Percentiles rank a stretch among this genome's conserved stretches.
Conservation (phyloP, 2,329 filamentous ascomycete species). For the Alternaria brassicae region DNA sequence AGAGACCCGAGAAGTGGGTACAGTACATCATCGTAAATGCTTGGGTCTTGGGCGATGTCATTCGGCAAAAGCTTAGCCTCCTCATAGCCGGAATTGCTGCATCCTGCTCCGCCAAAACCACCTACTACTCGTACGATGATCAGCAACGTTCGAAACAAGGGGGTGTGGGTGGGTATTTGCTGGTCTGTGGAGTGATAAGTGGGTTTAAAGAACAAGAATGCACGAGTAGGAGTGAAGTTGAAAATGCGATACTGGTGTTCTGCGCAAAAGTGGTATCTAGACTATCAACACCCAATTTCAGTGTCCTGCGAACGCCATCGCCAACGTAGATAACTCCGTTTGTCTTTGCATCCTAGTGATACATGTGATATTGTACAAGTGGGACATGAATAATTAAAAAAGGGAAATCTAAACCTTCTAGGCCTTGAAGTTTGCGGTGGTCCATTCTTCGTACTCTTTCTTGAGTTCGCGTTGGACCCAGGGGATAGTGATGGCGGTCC, state of each 20-base stretch:
- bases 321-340: constrained; percentile 1
- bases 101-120: neutral
- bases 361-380: constrained; percentile 4
- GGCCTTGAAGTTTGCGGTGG: constrained; percentile 48
- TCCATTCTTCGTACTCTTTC: constrained; percentile 48
- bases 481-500: constrained; percentile 54
- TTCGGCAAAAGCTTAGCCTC: constrained; percentile 8
- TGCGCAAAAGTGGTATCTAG: constrained; percentile 19
- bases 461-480: constrained; percentile 53
- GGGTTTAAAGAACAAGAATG: neutral
- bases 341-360: constrained; percentile 8
- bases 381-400: neutral
- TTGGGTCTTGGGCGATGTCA: constrained; percentile 14
- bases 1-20: neutral
- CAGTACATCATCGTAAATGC: neutral
- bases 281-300: neutral
- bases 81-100: neutral
- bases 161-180: neutral
- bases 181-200: neutral
- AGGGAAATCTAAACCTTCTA: constrained; percentile 16
- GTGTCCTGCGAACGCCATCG: constrained; percentile 14
- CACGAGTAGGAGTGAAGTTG: neutral
- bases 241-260: constrained; percentile 1
- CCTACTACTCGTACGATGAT: constrained; percentile 1
- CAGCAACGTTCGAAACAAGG: neutral